These are phyloP conservation scores for Albugo candida DNA, from an alignment of 352 stramenopile genomes.

Conservation along the genomic window DNA sequence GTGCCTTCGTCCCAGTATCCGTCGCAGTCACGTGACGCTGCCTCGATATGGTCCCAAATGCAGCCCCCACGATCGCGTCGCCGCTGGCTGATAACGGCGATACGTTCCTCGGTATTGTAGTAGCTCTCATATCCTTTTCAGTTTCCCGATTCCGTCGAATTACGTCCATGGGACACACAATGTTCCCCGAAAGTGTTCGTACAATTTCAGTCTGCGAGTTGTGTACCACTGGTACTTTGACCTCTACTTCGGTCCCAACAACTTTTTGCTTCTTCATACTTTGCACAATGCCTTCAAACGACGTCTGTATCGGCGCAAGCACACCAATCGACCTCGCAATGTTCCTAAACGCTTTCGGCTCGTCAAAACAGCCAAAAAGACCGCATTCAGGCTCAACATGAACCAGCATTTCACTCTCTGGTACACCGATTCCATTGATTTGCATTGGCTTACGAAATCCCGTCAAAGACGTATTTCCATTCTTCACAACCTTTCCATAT, in stretches of 20 bases:
- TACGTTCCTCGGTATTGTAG: conserved; percentile 1
- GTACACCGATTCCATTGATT: conserved; percentile 40
- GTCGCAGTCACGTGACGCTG: conserved; percentile 1
- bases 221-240: conserved; percentile 7
- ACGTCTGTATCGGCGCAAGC: conserved; percentile 32
- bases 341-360: too few species aligned
- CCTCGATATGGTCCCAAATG: conserved; percentile 4
- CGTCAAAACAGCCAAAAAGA: too few species aligned
- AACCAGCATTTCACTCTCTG: conserved; percentile 27
- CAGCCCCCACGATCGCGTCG: conserved; percentile 1
- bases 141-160: conserved; percentile 3
- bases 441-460: conserved; percentile 22
- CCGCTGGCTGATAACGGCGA: conserved; percentile 3
- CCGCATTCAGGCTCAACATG: too few species aligned
- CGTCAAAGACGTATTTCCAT: conserved; percentile 15
- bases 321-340: too few species aligned
- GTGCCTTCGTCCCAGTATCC: conserved; percentile 2
- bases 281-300: conserved; percentile 69
- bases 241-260: too few species aligned
- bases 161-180: background rate
- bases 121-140: conserved; percentile 6
- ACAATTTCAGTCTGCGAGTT: background rate
- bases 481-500: conserved; percentile 60
- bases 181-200: too few species aligned
- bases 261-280: conserved; percentile 33